Base-by-base conservation (phyloP, 2,329 filamentous ascomycete genomes). In the Furcasterigmium sp. region DNA sequence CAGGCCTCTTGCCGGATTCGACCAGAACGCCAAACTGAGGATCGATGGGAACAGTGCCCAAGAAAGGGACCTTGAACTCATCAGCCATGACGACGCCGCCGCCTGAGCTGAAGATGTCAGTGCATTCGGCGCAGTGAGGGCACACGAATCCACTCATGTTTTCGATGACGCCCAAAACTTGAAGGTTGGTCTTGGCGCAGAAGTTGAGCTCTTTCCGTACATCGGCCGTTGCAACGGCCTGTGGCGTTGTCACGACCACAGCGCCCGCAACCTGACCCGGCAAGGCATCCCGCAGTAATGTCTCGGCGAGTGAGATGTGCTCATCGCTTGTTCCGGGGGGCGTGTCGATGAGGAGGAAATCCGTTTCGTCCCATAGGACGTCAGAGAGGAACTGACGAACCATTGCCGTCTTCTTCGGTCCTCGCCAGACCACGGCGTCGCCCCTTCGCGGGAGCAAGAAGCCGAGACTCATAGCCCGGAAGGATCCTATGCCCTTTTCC, bases 331-430 rank as follows among this genome's bases (percentile, higher is more conserved):
- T 98, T 3, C 93, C 93, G 0, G 93, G 93, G 11, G 93, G 93
- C 3, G 93, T 98, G 64, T 98, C 93, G 57, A 98, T 88, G 46
- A 98, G 78, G 1, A 98, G 75, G 59, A 88, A 97, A 61, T 97
- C 91, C n/a, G 88, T 80, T 19, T 84, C 78, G 42, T 80, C 78
- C 93, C 93, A 97, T 23, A 88, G 75, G 5, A 96, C 91, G 58
- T 96, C 91, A 1, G 87, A 85, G 21, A 98, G 73, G 60, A 98
- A 98, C 63, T 98, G 93, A 32, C 91, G 82, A 46, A 98, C 89
- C 93, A 98, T 98, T 40, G 93, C 93, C 5, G 93, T 98, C 70
- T 98, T 98, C 68, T 98, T 98, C 3, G 93, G 93, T 0, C 93
- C 93, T 42, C 93, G 81, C 93, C 93, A 98, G 30, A 98, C 93